These are phyloP conservation scores for Boletus coccyginus DNA, from an alignment of 768 basidiomycete genomes.

Conservation along the genomic window DNA sequence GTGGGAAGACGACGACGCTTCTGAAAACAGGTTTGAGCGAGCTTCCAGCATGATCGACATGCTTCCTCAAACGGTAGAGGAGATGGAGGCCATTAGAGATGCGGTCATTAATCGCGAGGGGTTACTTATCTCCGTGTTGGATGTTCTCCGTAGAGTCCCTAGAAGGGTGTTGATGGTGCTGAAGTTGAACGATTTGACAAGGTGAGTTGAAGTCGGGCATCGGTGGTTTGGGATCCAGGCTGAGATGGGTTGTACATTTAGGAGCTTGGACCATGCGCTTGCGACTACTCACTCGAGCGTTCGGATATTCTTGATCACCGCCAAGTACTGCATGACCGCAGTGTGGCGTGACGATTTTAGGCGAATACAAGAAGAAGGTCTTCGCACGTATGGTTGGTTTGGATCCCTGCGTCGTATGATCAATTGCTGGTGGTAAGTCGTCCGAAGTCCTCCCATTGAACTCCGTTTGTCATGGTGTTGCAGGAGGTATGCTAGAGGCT, in stretches of 20 bases:
- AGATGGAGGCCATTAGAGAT: slow-evolving; percentile 77
- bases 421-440: slow-evolving; percentile 72
- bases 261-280: slow-evolving; percentile 80
- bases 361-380: slow-evolving; percentile 49
- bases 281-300: slow-evolving; percentile 85
- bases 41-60: slow-evolving; percentile 78
- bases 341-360: slow-evolving; percentile 72
- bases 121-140: slow-evolving; percentile 79
- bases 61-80: slow-evolving; percentile 65
- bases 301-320: slow-evolving; percentile 89
- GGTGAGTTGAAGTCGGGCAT: slow-evolving; percentile 38
- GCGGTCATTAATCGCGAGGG: slow-evolving; percentile 85
- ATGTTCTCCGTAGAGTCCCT: slow-evolving; percentile 83
- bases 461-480: slow-evolving; percentile 1
- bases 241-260: slow-evolving; percentile 21
- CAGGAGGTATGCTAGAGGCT: slow-evolving; percentile 61
- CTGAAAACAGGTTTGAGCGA: slow-evolving; percentile 44
- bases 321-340: slow-evolving; percentile 80
- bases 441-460: background rate
- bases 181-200: slow-evolving; percentile 82
- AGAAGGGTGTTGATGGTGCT: slow-evolving; percentile 80
- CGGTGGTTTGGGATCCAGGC: background rate
- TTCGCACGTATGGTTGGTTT: slow-evolving; percentile 44
- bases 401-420: slow-evolving; percentile 50
- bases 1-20: slow-evolving; percentile 41